Evolutionary conservation across 1,139 yeast species (phyloP), one percentile per base, ranked within the genome.

Genomic region (Eremothecium sinecaudum): DNA sequence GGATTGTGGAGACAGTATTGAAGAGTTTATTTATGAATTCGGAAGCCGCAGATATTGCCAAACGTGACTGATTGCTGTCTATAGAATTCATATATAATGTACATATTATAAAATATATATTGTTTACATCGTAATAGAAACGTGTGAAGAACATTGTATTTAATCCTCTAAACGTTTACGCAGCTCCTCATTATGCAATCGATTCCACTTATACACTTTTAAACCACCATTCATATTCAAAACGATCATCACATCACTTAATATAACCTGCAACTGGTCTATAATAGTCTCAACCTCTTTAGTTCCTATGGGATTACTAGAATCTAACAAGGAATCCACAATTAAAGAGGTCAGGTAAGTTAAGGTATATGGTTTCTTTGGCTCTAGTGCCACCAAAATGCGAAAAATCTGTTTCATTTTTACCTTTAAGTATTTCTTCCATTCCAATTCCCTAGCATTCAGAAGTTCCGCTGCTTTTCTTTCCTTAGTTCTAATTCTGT

Each of bases 31-130:
- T 84, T 61, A 81, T 83, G 84, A 94, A 90, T 58, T 83, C 78
- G 47, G 79, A 78, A 48, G 83, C 97, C 32, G 84, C 94, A 41
- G 96, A 90, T 56, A 90, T 90, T 59, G 95, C 97, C 6, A 38
- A 32, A 5, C 51, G 49, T 16, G 17, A 18, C 15, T 38, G 21
- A 19, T 19, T 10, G 10, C 21, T 10, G 9, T 7, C 21, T 8
- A 19, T 19, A 19, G 10, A 19, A 8, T 7, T 8, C 10, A 19
- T 19, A 8, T 19, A 7, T 19, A 19, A n/a, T n/a, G n/a, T n/a
- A n/a, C n/a, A n/a, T n/a, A n/a, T n/a, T n/a, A n/a, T n/a, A n/a
- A n/a, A n/a, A n/a, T n/a, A n/a, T n/a, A n/a, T n/a, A n/a, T n/a
- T n/a, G n/a, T n/a, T n/a, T n/a, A n/a, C n/a, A n/a, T n/a, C n/a